Conservation (phyloP, 73 alveolate genomes). For the Uronychia binucleata region DNA sequence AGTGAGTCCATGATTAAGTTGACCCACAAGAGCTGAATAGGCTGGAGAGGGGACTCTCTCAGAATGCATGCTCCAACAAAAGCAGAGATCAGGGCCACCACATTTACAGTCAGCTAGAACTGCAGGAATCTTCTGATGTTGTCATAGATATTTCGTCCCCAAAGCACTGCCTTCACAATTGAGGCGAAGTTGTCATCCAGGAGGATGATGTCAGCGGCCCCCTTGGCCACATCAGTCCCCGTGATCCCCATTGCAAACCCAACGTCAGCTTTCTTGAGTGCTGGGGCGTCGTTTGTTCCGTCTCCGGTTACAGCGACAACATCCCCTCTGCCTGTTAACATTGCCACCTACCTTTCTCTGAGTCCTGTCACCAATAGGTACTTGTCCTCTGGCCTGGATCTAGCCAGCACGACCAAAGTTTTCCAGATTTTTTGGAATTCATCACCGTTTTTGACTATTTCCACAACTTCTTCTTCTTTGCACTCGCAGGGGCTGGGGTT, state of each 20-base stretch:
- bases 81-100: constrained; percentile 83
- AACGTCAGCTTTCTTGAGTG: constrained; percentile 89
- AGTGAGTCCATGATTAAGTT: constrained; percentile 89
- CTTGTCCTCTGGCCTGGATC: constrained; percentile 96
- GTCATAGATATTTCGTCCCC: constrained; percentile 97
- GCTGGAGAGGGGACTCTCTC: constrained; percentile 86
- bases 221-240: constrained; percentile 97
- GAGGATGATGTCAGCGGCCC: constrained; percentile 92
- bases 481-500: constrained; percentile 35
- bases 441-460: constrained; percentile 68
- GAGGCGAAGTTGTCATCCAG: constrained; percentile 94
- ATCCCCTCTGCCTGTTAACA: constrained; percentile 22
- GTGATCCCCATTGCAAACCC: constrained; percentile 84
- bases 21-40: constrained; percentile 91
- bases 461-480: constrained; percentile 40
- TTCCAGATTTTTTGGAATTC: constrained; percentile 75
- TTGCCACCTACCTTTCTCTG: constrained; percentile 28
- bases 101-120: constrained; percentile 91
- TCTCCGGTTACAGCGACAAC: constrained; percentile 99
- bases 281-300: constrained; percentile 98
- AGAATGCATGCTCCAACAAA: constrained; percentile 86
- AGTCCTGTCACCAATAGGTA: constrained; percentile 91
- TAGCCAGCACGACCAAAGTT: constrained; percentile 86
- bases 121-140: constrained; percentile 92
- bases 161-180: constrained; percentile 87